A percentile compares a stretch with the other conserved stretches of the same genome.
These are phyloP conservation scores for Colletotrichum liriopes DNA, from an alignment of 2,329 filamentous ascomycete genomes.

Conservation along the genomic window DNA sequence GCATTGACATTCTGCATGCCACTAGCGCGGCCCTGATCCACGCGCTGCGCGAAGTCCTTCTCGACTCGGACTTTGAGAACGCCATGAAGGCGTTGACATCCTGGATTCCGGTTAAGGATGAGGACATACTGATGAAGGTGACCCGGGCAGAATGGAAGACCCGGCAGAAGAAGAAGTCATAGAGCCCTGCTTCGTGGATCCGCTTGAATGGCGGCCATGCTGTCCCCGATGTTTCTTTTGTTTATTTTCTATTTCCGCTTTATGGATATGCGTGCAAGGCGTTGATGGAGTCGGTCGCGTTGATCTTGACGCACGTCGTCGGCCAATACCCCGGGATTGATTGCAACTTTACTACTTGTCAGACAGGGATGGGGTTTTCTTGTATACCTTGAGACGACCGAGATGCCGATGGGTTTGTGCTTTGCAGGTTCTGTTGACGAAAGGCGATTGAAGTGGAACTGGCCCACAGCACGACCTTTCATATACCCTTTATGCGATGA, in stretches of 20 bases:
- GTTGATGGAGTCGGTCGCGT: slow-evolving; percentile 31
- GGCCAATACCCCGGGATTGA: slow-evolving; percentile 30
- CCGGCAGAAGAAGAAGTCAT: slow-evolving; percentile 63
- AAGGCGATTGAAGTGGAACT: slow-evolving; percentile 12
- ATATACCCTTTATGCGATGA: slow-evolving; percentile 29
- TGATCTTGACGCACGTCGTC: slow-evolving; percentile 28
- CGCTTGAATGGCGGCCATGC: not conserved
- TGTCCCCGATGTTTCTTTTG: slow-evolving; percentile 4
- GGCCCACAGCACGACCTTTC: slow-evolving; percentile 23
- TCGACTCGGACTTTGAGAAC: slow-evolving; percentile 97
- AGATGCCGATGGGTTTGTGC: not conserved
- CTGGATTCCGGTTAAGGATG: slow-evolving; percentile 94
- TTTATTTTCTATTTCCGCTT: slow-evolving; percentile 5
- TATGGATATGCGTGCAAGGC: slow-evolving; percentile 32
- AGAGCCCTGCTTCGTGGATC: slow-evolving; percentile 44
- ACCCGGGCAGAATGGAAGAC: slow-evolving; percentile 89
- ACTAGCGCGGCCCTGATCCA: slow-evolving; percentile 92
- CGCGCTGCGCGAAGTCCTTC: slow-evolving; percentile 87
- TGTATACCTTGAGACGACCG: slow-evolving; percentile 2
- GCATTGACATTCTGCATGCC: slow-evolving; percentile 91
- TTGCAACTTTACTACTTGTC: slow-evolving; percentile 5
- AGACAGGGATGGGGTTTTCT: slow-evolving; percentile 18
- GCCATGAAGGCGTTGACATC: slow-evolving; percentile 97
- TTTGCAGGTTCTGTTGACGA: not conserved
- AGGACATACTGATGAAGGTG: slow-evolving; percentile 93